Conservation (phyloP, 805 yeast species). For the Lipomyces orientalis region DNA sequence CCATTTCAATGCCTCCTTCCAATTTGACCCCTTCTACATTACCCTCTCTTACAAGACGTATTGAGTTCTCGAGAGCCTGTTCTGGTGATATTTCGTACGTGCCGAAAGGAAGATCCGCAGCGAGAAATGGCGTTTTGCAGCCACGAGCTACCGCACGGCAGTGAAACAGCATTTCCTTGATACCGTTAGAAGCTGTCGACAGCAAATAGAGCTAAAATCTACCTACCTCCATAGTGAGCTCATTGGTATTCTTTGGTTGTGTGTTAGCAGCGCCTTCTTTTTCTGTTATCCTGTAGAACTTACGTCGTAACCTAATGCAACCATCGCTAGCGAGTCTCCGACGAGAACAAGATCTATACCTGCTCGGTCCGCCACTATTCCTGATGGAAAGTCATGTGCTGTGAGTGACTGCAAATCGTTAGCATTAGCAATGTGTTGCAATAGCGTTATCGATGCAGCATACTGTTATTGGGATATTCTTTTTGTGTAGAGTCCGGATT, state of each 20-base stretch:
- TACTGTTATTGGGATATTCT: conserved; percentile 53
- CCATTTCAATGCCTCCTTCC: conserved; percentile 76
- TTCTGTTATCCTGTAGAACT: conserved; percentile 38
- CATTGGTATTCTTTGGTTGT: conserved; percentile 55
- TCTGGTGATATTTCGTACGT: conserved; percentile 68
- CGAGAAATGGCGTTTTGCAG: conserved; percentile 63
- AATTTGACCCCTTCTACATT: conserved; percentile 78
- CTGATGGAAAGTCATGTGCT: conserved; percentile 86
- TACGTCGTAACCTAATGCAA: conserved; percentile 77
- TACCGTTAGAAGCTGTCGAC: neutral
- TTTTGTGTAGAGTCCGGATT: conserved; percentile 46
- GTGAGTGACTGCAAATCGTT: conserved; percentile 59
- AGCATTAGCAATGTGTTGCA: conserved; percentile 20
- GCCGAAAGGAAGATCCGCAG: conserved; percentile 92
- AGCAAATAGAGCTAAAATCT: neutral
- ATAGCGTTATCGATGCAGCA: neutral
- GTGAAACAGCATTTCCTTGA: conserved; percentile 68
- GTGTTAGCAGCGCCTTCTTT: neutral
- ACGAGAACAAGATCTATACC: conserved; percentile 73
- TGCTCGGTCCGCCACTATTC: conserved; percentile 67
- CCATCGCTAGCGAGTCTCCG: conserved; percentile 96
- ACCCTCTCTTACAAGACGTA: conserved; percentile 59
- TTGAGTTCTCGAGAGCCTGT: conserved; percentile 66
- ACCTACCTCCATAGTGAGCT: conserved; percentile 67
- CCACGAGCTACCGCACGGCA: conserved; percentile 80